A percentile compares a stretch with the other conserved stretches of the same genome.
Conservation (phyloP, 495 filamentous ascomycete genomes). For the Penicillium bovifimosum region DNA sequence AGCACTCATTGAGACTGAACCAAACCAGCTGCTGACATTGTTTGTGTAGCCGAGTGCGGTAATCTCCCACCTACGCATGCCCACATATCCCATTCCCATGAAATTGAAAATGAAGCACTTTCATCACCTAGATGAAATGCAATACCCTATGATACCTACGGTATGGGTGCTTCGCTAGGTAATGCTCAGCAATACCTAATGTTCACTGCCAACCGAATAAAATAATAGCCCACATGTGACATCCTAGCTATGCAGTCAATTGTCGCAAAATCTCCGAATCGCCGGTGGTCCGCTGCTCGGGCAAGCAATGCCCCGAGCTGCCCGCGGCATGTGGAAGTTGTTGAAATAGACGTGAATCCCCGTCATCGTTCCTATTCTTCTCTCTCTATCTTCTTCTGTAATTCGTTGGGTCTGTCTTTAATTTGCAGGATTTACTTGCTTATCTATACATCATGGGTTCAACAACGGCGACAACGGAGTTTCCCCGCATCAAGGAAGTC, state of each 20-base stretch:
- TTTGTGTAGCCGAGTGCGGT: no score
- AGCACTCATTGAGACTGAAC: no score
- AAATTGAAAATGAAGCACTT: no score
- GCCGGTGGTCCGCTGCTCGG: slow-evolving; percentile 19
- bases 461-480: slow-evolving; percentile 21
- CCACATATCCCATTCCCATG: no score
- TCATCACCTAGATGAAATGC: no score
- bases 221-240: neutral
- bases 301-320: slow-evolving; percentile 32
- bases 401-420: neutral
- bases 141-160: no score
- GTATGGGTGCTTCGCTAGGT: no score
- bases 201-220: no score
- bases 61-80: no score
- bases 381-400: neutral
- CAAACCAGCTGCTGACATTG: no score
- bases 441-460: slow-evolving; percentile 31
- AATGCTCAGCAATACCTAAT: no score
- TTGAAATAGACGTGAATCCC: slow-evolving; percentile 13
- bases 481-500: slow-evolving; percentile 66
- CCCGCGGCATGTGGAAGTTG: slow-evolving; percentile 8
- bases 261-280: neutral
- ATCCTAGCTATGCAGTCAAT: neutral
- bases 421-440: neutral
- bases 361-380: slow-evolving; percentile 1